Evolutionary conservation across 73 alveolate species (phyloP).

Genomic region (Uronychia binucleata): DNA sequence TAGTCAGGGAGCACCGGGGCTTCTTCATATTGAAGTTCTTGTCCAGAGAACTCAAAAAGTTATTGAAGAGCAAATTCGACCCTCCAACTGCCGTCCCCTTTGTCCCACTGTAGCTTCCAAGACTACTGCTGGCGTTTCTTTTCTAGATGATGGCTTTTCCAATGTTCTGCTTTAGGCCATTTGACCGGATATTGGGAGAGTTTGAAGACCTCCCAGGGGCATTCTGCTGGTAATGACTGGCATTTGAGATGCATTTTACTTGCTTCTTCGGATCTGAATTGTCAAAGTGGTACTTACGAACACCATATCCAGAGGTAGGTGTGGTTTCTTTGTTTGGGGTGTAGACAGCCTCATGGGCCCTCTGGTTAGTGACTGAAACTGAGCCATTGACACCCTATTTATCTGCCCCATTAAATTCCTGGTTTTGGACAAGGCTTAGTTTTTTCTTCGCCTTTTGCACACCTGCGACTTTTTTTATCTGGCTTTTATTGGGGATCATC

Average conservation of each 20-base stretch:
- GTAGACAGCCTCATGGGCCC: background rate
- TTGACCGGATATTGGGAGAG: background rate
- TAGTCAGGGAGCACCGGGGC: too few relatives aligned
- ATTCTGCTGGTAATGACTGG: background rate
- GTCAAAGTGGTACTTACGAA: background rate
- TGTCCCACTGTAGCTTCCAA: background rate
- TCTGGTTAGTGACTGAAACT: background rate
- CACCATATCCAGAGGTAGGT: background rate
- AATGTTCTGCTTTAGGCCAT: background rate
- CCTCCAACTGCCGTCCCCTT: background rate
- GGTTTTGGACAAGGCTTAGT: background rate
- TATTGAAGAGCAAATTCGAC: background rate
- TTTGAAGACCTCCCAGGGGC: background rate
- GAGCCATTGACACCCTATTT: background rate
- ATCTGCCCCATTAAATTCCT: background rate
- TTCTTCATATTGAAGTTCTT: background rate
- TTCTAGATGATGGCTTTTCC: background rate
- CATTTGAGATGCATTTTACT: background rate
- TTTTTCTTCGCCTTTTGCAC: background rate
- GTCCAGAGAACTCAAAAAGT: background rate
- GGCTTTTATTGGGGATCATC: background rate
- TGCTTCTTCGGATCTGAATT: background rate
- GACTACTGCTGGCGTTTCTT: background rate
- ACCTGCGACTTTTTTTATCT: background rate
- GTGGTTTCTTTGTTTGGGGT: background rate